Evolutionary conservation across 1,139 yeast species (phyloP), one percentile per base, ranked within the genome.

Genomic region (Yamadazyma atlantica): DNA sequence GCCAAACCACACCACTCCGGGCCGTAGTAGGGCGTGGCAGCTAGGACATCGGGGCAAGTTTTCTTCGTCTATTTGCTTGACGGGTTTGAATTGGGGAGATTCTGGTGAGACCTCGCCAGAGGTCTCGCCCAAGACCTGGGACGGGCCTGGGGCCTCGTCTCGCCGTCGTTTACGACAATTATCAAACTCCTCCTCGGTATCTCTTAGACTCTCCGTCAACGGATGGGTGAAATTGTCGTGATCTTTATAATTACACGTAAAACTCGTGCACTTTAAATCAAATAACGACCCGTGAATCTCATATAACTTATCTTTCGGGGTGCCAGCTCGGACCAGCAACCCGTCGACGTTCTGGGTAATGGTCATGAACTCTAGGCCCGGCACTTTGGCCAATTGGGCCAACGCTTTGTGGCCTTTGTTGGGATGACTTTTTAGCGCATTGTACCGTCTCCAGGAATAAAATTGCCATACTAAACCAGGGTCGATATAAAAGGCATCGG

Each of bases 1-100:
- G 4, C 96, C 96, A 61, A 84, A 87, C 96, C 96, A 88, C 3
- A 87, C 92, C 4, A 89, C 94, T 0, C 94, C 96, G 0, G 97
- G 96, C 19, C 96, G 68, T 39, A 88, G 60, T 16, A 85, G 57
- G 22, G 49, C 61, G 10, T 65, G 57, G 54, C 97, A 88, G 8
- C 64, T 62, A 0, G 96, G 95, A 55, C 97, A 89, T 33, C 57
- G 70, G 1, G 96, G 96, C n/a, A 87, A 66, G 2, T 80, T 80
- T 2, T 61, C 55, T 34, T 66, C 73, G 1, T 67, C 62, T 1
- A 85, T 60, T 15, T 63, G 61, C 16, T 70, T 67, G 2, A 75
- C 71, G 1, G 82, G 80, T 2, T 58, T 52, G 39, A 73, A 67
- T 37, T 72, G 72, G 2, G 81, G 79, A 2, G 76, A 69, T 41